Evolutionary conservation across 2,329 filamentous ascomycete genomes (phyloP).

Genomic region (Alternaria sp.): DNA sequence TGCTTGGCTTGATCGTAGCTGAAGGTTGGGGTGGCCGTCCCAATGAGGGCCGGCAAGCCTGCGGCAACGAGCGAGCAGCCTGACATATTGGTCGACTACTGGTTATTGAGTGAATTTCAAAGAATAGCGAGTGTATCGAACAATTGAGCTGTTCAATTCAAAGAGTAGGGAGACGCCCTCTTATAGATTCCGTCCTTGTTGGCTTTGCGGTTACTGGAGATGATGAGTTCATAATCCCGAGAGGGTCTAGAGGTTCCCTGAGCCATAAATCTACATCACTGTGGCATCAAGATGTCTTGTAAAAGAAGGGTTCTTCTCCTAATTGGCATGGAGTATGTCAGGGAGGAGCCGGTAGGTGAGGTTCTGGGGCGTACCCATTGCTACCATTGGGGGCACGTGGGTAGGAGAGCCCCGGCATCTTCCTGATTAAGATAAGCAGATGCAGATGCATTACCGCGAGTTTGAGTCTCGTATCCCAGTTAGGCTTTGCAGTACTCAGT

Average conservation of each 20-base stretch:
- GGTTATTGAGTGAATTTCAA: neutral
- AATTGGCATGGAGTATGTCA: neutral
- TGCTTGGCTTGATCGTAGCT: conserved; percentile 14
- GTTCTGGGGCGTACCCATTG: neutral
- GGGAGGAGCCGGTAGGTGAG: neutral
- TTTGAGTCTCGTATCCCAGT: neutral
- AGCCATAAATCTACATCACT: neutral
- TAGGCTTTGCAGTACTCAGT: neutral
- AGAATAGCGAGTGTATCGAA: neutral
- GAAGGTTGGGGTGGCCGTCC: conserved; percentile 20
- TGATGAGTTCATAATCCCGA: neutral
- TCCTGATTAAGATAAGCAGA: neutral
- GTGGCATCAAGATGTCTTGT: neutral
- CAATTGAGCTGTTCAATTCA: neutral
- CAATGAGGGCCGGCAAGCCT: conserved; percentile 15
- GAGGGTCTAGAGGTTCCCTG: neutral
- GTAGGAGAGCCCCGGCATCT: neutral
- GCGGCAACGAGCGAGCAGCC: conserved; percentile 24
- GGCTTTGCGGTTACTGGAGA: neutral
- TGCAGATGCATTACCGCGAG: neutral
- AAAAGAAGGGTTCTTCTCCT: neutral
- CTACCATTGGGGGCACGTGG: neutral
- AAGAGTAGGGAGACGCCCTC: neutral
- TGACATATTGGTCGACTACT: conserved; percentile 12
- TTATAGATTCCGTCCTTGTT: conserved; percentile 6